phyloP scores from a whole-genome alignment of 257 asterid species.

The Solanum chilense region DNA sequence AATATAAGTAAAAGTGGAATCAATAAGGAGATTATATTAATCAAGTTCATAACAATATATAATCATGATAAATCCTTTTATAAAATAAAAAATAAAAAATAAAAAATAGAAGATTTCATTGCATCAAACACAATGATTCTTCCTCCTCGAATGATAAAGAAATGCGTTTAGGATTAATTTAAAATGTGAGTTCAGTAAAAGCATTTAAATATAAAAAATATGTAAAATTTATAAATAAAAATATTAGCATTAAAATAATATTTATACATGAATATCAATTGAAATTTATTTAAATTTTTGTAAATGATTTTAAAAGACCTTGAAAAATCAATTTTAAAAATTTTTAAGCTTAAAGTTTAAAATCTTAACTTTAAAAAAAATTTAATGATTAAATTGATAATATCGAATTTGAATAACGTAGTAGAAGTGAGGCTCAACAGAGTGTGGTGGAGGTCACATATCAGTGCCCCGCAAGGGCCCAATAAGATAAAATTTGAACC shows the following conservation, averaged over 20 bases:
- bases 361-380: rapidly evolving
- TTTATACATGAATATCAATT: too few relatives aligned
- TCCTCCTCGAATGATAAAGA: not conserved
- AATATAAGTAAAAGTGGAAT: not conserved
- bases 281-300: too few relatives aligned
- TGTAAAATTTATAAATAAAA: too few relatives aligned
- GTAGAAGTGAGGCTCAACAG: not conserved
- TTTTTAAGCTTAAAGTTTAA: too few relatives aligned
- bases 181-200: not conserved
- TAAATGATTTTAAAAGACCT: too few relatives aligned
- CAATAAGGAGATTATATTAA: not conserved
- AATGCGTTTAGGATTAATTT: not conserved
- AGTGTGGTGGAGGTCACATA: not conserved
- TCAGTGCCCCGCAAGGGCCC: not conserved
- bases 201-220: too few relatives aligned
- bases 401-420: not conserved
- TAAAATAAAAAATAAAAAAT: too few relatives aligned
- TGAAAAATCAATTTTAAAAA: too few relatives aligned
- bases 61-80: not conserved
- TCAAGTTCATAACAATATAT: not conserved
- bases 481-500: not conserved
- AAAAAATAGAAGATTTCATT: not conserved
- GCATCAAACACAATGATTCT: not conserved
- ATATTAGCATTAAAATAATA: too few relatives aligned
- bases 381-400: not conserved